phyloP scores from a whole-genome alignment of 2,329 filamentous ascomycete genomes.

The Penicillium sp. region DNA sequence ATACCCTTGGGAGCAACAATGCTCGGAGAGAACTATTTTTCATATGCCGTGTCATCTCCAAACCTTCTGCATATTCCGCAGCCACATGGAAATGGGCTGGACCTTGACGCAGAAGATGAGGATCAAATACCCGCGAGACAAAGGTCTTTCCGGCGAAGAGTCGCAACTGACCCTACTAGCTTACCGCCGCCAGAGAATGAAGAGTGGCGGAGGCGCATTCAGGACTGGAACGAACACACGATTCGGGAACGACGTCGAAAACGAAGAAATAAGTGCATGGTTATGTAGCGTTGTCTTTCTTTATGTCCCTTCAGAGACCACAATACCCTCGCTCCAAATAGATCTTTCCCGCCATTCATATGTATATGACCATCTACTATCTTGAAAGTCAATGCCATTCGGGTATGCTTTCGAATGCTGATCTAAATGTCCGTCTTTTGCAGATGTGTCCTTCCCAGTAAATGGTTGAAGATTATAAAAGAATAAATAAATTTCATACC shows the following conservation, averaged over 20 bases:
- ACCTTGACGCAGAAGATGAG: conserved; percentile 21
- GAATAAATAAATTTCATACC: background rate
- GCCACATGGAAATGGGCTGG: conserved; percentile 18
- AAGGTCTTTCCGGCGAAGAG: conserved; percentile 27
- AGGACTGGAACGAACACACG: conserved; percentile 41
- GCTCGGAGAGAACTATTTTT: conserved; percentile 25
- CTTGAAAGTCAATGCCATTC: background rate
- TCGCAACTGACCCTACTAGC: conserved; percentile 34
- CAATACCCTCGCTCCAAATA: conserved; percentile 18
- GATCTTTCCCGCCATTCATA: background rate
- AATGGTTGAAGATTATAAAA: background rate
- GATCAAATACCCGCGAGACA: conserved; percentile 21
- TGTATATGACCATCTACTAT: background rate
- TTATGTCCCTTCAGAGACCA: conserved; percentile 2
- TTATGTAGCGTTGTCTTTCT: conserved; percentile 34
- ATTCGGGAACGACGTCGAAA: conserved; percentile 37
- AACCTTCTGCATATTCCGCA: conserved; percentile 30
- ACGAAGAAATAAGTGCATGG: conserved; percentile 35
- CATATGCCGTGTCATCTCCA: conserved; percentile 35
- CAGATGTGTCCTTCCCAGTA: background rate
- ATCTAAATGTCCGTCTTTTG: background rate
- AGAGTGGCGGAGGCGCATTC: conserved; percentile 39
- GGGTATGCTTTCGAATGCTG: background rate
- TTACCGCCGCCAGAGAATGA: conserved; percentile 31
- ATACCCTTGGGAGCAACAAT: conserved; percentile 15